Base-by-base conservation (phyloP, 1,284 basidiomycete species). In the Cryptococcus neoformans region DNA sequence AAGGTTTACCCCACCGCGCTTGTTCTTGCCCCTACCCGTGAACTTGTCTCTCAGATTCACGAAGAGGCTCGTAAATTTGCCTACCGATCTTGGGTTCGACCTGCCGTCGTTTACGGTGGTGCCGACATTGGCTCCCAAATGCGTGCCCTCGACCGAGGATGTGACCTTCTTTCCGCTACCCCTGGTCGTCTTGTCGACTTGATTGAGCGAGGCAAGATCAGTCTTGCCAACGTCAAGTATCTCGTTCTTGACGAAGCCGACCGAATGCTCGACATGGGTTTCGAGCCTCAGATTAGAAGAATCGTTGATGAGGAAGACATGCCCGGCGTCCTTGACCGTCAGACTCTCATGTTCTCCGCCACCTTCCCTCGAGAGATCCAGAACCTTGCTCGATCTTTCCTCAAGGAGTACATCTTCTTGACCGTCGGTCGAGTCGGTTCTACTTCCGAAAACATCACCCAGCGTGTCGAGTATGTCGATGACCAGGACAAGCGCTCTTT, bases 221-320 rank as follows among this genome's bases (percentile, higher is more conserved):
- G 89, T 73, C 85, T 99, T 58, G 86, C 90, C 69, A 98, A 98
- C 80, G 89, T 99, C 79, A 89, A 91, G 69, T 99, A 96, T 81
- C 88, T 99, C 54, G 96, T 99, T 39, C 88, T 99, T 58, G 96
- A 99, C 73, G 96, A 99, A 81, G 96, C 95, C 61, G 96, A 99
- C 82, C 90, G 95, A 73, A 99, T 99, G 95, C 85, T 99, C 70
- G 95, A 99, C 83, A 99, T 99, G 95, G 95, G 95, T 89, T 99
- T 99, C 84, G 95, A 99, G 80, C 96, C 96, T 60, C 95, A 99
- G 80, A 99, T 99, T 73, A 87, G 95, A 64, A 85, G 93, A 51
- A 99, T 99, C 74, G 96, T 99, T 37, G 91, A 98, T 78, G 90
- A 90, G 64, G 93, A 95, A 73, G 96, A 99, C 78, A 99, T 99